A percentile compares a stretch with the other conserved stretches of the same genome.
Evolutionary conservation across 2,329 filamentous ascomycete species (phyloP).

Genomic region (Exophiala aquamarina): DNA sequence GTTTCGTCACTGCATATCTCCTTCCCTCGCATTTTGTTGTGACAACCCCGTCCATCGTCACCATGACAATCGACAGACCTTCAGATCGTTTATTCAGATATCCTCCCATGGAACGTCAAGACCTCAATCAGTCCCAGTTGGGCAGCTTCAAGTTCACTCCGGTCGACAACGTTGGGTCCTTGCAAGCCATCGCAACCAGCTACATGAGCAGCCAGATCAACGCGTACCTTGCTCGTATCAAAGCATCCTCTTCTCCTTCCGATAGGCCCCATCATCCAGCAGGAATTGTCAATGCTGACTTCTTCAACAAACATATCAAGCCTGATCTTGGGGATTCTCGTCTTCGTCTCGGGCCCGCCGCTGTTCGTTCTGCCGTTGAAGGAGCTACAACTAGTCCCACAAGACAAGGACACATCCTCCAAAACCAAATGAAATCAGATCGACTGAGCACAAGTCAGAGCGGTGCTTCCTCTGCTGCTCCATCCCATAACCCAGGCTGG

Average conservation of each 20-base stretch:
- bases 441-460: too few relatives aligned
- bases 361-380: constrained; percentile 23
- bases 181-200: constrained; percentile 8
- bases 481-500: too few relatives aligned
- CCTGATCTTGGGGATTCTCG: constrained; percentile 22
- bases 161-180: constrained; percentile 18
- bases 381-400: constrained; percentile 16
- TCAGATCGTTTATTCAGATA: constrained; percentile 23
- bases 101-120: constrained; percentile 28
- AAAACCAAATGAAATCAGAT: too few relatives aligned
- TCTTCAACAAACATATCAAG: constrained; percentile 26
- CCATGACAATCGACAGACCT: neutral
- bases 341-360: constrained; percentile 23
- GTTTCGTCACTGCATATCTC: too few relatives aligned
- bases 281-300: constrained; percentile 5
- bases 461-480: too few relatives aligned
- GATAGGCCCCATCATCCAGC: neutral
- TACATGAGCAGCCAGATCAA: constrained; percentile 11
- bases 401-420: constrained; percentile 6
- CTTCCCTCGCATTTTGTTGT: too few relatives aligned
- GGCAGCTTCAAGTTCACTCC: constrained; percentile 30
- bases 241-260: neutral
- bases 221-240: neutral
- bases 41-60: too few relatives aligned
- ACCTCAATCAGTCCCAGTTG: constrained; percentile 28